Conservation (phyloP, 306 rosid species). For the Lablab purpureus region DNA sequence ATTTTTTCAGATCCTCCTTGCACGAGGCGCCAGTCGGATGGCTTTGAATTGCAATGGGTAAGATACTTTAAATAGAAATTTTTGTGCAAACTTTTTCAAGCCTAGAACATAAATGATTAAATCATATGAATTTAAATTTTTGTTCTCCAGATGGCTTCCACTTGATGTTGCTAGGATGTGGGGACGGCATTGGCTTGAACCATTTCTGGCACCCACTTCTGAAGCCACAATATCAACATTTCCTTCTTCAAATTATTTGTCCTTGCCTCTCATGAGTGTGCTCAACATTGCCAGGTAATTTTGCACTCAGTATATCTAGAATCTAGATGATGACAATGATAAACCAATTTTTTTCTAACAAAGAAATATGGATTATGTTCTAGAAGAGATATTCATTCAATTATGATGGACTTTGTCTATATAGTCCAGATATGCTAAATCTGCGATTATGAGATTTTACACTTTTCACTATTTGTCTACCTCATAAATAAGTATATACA, state of each 20-base stretch:
- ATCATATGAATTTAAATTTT: conserved; percentile 33
- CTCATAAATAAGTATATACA: not conserved
- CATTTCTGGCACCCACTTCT: conserved; percentile 75
- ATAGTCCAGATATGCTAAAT: not conserved
- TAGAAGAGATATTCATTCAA: not conserved
- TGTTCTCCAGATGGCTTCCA: conserved; percentile 87
- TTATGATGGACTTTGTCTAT: not conserved
- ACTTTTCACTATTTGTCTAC: not conserved
- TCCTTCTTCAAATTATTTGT: conserved; percentile 75
- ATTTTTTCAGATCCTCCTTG: conserved; percentile 76
- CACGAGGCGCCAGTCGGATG: conserved; percentile 81
- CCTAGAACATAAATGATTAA: conserved; percentile 36
- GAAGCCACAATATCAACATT: conserved; percentile 64
- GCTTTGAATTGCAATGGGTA: conserved; percentile 97
- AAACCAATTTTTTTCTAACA: conserved; percentile 1
- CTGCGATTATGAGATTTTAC: not conserved
- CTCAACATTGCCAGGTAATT: conserved; percentile 90
- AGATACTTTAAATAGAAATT: conserved; percentile 34
- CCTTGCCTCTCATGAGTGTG: conserved; percentile 89
- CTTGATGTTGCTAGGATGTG: conserved; percentile 96
- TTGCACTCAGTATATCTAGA: conserved; percentile 30
- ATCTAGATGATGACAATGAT: conserved; percentile 23
- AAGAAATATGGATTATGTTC: not conserved
- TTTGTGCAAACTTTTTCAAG: conserved; percentile 10
- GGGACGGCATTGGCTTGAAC: conserved; percentile 98